phyloP scores from a whole-genome alignment of 192 early-diverging fungal species.

The Podila epicladia region DNA sequence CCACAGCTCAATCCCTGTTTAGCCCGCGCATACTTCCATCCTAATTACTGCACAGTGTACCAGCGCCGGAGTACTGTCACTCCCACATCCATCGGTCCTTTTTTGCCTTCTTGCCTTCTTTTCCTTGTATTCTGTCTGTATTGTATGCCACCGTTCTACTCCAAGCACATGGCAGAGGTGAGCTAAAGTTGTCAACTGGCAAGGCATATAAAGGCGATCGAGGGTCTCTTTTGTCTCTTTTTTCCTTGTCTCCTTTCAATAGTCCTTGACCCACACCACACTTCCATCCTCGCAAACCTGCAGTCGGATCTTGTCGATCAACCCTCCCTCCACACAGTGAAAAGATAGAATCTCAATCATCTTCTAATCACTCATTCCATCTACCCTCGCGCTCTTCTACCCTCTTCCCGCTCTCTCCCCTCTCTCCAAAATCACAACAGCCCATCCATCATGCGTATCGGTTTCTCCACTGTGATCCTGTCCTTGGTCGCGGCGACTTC shows the following conservation, averaged over 20 bases:
- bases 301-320: not conserved
- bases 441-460: slow-evolving; percentile 3
- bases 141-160: not conserved
- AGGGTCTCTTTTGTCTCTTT: no score
- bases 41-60: not conserved
- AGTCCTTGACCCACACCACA: no score
- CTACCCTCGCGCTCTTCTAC: not conserved
- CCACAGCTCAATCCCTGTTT: slow-evolving; percentile 1
- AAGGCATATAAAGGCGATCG: no score
- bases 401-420: not conserved
- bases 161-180: not conserved
- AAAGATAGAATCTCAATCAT: not conserved
- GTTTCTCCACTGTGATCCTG: slow-evolving; percentile 8
- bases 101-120: not conserved
- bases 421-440: not conserved
- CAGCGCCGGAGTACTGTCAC: not conserved
- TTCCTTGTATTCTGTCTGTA: not conserved
- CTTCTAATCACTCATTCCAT: not conserved
- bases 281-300: not conserved
- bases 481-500: slow-evolving; percentile 17
- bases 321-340: not conserved
- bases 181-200: no score
- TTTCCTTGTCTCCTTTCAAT: no score
- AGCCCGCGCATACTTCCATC: not conserved
- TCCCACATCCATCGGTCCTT: not conserved